phyloP scores from a whole-genome alignment of 305 asterid species.

The Rubia tinctorum region DNA sequence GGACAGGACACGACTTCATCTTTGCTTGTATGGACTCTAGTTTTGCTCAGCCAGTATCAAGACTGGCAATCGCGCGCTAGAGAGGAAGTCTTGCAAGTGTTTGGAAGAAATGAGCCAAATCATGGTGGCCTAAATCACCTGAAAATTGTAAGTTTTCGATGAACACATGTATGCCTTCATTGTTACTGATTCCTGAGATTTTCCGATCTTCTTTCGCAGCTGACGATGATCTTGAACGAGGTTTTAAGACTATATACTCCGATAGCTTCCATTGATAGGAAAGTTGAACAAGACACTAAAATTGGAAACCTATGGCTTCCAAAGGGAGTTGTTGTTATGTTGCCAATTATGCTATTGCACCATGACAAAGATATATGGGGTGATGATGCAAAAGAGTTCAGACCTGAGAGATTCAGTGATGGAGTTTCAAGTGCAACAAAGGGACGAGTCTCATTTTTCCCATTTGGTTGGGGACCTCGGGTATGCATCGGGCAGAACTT shows the following conservation, averaged over 20 bases:
- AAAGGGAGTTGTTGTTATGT: neutral
- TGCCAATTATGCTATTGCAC: conserved; percentile 17
- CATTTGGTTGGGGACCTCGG: conserved; percentile 28
- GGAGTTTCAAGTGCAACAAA: conserved; percentile 24
- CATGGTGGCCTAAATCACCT: conserved; percentile 42
- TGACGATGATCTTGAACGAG: conserved; percentile 22
- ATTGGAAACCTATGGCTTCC: conserved; percentile 19
- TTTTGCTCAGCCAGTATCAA: conserved; percentile 36
- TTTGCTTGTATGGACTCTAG: conserved; percentile 52
- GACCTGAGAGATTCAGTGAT: conserved; percentile 24
- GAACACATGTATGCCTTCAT: neutral
- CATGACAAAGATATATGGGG: conserved; percentile 30
- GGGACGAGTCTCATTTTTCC: conserved; percentile 19
- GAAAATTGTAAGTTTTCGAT: conserved; percentile 33
- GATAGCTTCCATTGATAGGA: neutral
- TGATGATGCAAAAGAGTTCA: conserved; percentile 31
- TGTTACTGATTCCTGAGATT: neutral
- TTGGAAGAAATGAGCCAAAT: conserved; percentile 26
- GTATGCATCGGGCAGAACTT: conserved; percentile 28
- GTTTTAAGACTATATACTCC: conserved; percentile 25
- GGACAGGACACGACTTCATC: conserved; percentile 55
- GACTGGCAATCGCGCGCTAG: conserved; percentile 61
- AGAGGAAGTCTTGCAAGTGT: conserved; percentile 41
- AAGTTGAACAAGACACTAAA: conserved; percentile 6
- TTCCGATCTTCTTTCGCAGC: conserved; percentile 1